Percentiles rank a stretch among this genome's conserved stretches.
These are phyloP conservation scores for Myrica gale DNA, from an alignment of 306 rosid genomes.

Conservation along the genomic window DNA sequence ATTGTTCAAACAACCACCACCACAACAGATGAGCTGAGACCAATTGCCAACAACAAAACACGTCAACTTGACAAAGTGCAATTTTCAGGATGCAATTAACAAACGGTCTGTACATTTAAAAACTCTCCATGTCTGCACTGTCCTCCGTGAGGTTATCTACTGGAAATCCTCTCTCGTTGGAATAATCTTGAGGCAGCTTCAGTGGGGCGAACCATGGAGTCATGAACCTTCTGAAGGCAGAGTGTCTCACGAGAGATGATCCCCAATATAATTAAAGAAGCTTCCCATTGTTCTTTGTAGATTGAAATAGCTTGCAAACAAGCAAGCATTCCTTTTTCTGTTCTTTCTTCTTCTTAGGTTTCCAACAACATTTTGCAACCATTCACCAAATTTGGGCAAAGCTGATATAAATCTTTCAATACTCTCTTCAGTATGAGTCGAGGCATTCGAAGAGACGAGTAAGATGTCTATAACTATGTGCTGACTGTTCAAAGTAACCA, in stretches of 20 bases:
- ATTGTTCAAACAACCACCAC: background rate
- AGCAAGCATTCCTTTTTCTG: too few relatives aligned
- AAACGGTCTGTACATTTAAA: background rate
- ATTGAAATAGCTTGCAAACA: background rate
- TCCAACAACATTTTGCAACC: background rate
- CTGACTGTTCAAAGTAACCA: background rate
- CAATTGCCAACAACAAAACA: background rate
- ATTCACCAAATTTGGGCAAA: background rate
- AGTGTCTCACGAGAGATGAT: background rate
- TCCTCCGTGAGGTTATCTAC: background rate
- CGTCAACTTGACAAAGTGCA: background rate
- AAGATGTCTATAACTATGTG: background rate
- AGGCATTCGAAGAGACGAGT: background rate
- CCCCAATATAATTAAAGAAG: background rate
- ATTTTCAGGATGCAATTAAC: background rate
- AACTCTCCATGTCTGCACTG: background rate
- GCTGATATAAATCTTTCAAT: background rate
- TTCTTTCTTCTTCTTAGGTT: too few relatives aligned
- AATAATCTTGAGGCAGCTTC: conserved; percentile 3
- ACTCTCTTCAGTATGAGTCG: background rate
- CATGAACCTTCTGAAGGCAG: background rate
- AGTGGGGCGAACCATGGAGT: background rate
- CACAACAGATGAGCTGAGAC: background rate
- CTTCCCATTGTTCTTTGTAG: background rate
- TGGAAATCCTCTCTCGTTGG: background rate